Base-by-base conservation (phyloP, 2,329 filamentous ascomycete species). In the Aspergillus caelatus region DNA sequence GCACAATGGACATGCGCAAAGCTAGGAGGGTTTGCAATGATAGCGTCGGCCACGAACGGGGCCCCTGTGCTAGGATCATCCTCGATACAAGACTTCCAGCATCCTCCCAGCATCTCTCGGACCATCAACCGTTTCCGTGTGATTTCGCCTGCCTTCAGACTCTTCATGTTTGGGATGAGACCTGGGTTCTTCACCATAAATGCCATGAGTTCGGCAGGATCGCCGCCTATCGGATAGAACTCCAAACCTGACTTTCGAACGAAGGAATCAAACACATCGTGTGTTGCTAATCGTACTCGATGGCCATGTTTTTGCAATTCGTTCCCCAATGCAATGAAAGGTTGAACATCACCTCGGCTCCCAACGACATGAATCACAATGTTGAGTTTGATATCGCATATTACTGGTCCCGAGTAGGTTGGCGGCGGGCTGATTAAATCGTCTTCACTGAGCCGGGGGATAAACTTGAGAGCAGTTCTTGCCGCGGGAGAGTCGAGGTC, bases 261-360 rank as follows among this genome's bases (percentile, higher is more conserved):
- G 48, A 88, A 86, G 3, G 82, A 74, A 58, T 83, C 79, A 68
- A 88, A 88, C 4, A 80, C 78, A 10, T 78, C 68, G 68, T 88
- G 86, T 0, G 86, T 88, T 30, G 85, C 85, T 12, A 88, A 75
- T 3, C 86, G 82, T 2, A 88, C 83, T 11, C 85, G 81, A 68
- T 88, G 85, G 2, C 83, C 81, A 60, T 83, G 78, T 3, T 77
- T 74, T 65, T 84, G 79, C 0, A 88, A 70, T 14, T 81, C 79
- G 41, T 79, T 81, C 0, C 84, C 86, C 1, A 89, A 76, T 0
- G 86, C 84, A 57, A 89, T 77, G 60, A 89, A 88, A 0, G 86
- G 86, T 62, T 89, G 86, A 0, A 87, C 83, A 69, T 87, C 85
- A 10, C 85, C 85, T 10, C 10, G 85, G 81, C 69, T 89, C 80